Percentiles rank a stretch among this genome's conserved stretches.
Evolutionary conservation across 106 monocot species (phyloP).

Genomic region (Platanthera guangdongensis): DNA sequence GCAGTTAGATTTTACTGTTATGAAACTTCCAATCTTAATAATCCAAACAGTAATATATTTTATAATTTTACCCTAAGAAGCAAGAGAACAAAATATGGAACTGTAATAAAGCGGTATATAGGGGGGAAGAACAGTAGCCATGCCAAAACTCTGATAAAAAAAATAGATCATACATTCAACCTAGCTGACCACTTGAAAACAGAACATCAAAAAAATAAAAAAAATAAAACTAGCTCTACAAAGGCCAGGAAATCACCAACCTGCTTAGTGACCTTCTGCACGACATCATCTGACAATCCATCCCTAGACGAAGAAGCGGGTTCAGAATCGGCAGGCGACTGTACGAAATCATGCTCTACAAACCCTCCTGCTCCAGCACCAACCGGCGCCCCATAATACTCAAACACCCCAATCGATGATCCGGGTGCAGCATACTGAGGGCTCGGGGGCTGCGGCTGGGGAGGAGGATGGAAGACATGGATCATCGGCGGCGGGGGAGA

Average conservation of each 20-base stretch:
- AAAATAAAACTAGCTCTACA: neutral
- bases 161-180: neutral
- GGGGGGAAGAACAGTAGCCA: neutral
- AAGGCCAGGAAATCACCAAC: neutral
- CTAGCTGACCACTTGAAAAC: neutral
- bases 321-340: conserved; percentile 4
- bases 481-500: conserved; percentile 9
- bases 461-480: conserved; percentile 5
- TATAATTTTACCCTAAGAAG: neutral
- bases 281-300: conserved; percentile 12
- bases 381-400: conserved; percentile 1
- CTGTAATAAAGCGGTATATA: neutral
- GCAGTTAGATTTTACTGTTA: neutral
- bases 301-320: neutral
- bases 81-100: neutral
- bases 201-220: neutral
- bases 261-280: conserved; percentile 21
- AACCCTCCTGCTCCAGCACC: conserved; percentile 1
- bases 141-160: neutral
- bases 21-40: neutral
- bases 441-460: neutral
- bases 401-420: neutral
- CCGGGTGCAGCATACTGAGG: neutral
- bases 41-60: neutral
- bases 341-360: conserved; percentile 1